Percentiles rank a stretch among this genome's conserved stretches.
These are phyloP conservation scores for Capronia coronata DNA, from an alignment of 2,329 filamentous ascomycete species.

Conservation along the genomic window DNA sequence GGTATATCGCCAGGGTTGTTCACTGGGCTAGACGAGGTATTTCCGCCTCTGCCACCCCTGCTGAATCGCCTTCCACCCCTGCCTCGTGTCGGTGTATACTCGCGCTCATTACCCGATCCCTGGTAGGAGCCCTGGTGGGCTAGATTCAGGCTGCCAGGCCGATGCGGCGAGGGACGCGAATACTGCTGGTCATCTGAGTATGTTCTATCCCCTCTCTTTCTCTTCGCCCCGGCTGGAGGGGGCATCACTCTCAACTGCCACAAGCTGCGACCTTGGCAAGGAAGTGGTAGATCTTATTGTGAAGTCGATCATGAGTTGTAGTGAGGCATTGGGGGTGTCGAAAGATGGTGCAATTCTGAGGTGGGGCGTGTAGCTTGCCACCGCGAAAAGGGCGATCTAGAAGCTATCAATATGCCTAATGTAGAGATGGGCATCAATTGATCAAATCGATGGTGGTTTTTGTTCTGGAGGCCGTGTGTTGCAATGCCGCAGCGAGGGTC, in stretches of 20 bases:
- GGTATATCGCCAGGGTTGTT: conserved; percentile 9
- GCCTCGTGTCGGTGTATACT: conserved; percentile 13
- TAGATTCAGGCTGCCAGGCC: conserved; percentile 44
- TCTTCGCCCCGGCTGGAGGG: conserved; percentile 47
- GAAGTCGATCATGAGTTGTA: conserved; percentile 13
- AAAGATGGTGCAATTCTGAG: neutral
- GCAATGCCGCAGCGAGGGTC: neutral
- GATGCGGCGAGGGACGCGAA: conserved; percentile 43
- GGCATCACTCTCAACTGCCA: conserved; percentile 39
- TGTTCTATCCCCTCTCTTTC: conserved; percentile 47
- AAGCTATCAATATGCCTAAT: neutral
- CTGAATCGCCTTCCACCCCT: conserved; percentile 31
- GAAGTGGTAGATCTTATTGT: conserved; percentile 3
- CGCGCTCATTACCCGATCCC: conserved; percentile 29
- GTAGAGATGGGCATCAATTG: neutral
- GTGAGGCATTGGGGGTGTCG: conserved; percentile 7
- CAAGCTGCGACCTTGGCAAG: conserved; percentile 10
- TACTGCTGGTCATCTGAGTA: conserved; percentile 39
- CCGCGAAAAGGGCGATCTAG: neutral
- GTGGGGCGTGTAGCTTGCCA: neutral
- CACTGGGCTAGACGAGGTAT: conserved; percentile 8
- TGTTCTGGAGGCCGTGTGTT: neutral
- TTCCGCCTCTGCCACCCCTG: conserved; percentile 19
- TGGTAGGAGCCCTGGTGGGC: conserved; percentile 46
- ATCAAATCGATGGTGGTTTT: neutral